Evolutionary conservation across 495 filamentous ascomycete genomes (phyloP), one percentile per base, ranked within the genome.

Genomic region (Penicillium samsonianum): DNA sequence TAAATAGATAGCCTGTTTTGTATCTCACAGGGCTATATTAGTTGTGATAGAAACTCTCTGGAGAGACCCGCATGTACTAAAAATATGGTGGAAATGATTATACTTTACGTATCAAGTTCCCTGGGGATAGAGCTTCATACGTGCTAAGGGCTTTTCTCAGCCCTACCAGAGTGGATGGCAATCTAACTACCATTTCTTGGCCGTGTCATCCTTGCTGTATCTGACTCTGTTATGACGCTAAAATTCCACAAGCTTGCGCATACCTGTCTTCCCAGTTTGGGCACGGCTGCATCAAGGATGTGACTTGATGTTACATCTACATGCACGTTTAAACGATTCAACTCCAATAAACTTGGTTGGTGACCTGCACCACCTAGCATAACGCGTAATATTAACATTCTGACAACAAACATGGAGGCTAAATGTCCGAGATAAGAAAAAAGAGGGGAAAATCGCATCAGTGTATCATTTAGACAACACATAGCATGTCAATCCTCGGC

Each of bases 271-370:
- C 22, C 14, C 3, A 19, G 5, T 44, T 42, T 53, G 25, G 50
- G 38, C 38, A 53, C 38, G 22, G 6, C 23, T 55, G 53, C 53
- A 48, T 55, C 31, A 17, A 46, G 30, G 23, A 55, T 55, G 31
- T 25, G 28, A 33, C 26, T 38, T 25, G 31, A 55, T 49, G 53
- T 55, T 48, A 55, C 53, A 48, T 48, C 14, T 55, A 19, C n/a
- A 38, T 47, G 12, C 38, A 53, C 9, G 8, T 28, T 22, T 12
- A 11, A 41, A 22, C 12, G 4, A 43, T 33, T 12, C 38, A 33
- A 33, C 12, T 1, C 17, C 25, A 2, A 17, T 17, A 12, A n/a
- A 43, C 19, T 3, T 14, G 16, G 12, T 38, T 25, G 12, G 20
- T 40, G 22, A 25, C 22, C 35, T 19, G 9, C 14, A 38, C 19